Conservation (phyloP, 2,329 filamentous ascomycete species). For the Claviceps capensis region DNA sequence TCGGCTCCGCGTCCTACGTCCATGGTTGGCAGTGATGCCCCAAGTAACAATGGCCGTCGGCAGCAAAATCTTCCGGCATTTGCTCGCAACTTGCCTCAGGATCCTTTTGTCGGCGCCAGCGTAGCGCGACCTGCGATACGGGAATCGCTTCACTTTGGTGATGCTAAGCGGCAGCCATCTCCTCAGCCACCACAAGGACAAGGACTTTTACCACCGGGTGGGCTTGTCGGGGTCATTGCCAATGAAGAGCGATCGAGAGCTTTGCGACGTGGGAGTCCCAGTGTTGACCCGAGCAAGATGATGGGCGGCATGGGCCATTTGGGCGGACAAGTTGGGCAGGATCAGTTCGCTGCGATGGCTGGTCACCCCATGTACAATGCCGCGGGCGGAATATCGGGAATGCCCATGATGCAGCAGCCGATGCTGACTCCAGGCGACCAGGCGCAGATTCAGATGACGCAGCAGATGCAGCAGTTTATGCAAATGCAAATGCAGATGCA, state of each 20-base stretch:
- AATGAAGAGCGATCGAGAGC: slow-evolving; percentile 69
- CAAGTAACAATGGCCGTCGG: slow-evolving; percentile 16
- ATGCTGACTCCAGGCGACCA: slow-evolving; percentile 50
- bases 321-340: slow-evolving; percentile 27
- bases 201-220: slow-evolving; percentile 48
- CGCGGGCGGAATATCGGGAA: slow-evolving; percentile 13
- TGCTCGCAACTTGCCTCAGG: slow-evolving; percentile 66
- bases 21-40: slow-evolving; percentile 20
- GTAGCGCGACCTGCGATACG: slow-evolving; percentile 59
- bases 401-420: slow-evolving; percentile 12
- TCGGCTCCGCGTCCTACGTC: slow-evolving; percentile 41
- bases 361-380: slow-evolving; percentile 26
- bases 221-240: slow-evolving; percentile 78
- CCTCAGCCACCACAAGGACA: slow-evolving; percentile 23
- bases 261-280: slow-evolving; percentile 65
- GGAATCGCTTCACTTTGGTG: slow-evolving; percentile 58
- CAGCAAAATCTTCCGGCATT: slow-evolving; percentile 57
- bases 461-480: slow-evolving; percentile 80
- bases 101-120: slow-evolving; percentile 72
- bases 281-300: slow-evolving; percentile 35
- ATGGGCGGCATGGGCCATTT: slow-evolving; percentile 21
- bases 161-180: slow-evolving; percentile 30
- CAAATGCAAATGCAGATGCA: slow-evolving; percentile 49
- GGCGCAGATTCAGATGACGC: slow-evolving; percentile 65
- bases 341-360: slow-evolving; percentile 36